These are phyloP conservation scores for Geoglossum cookeanum DNA, from an alignment of 2,329 filamentous ascomycete species.

Conservation along the genomic window DNA sequence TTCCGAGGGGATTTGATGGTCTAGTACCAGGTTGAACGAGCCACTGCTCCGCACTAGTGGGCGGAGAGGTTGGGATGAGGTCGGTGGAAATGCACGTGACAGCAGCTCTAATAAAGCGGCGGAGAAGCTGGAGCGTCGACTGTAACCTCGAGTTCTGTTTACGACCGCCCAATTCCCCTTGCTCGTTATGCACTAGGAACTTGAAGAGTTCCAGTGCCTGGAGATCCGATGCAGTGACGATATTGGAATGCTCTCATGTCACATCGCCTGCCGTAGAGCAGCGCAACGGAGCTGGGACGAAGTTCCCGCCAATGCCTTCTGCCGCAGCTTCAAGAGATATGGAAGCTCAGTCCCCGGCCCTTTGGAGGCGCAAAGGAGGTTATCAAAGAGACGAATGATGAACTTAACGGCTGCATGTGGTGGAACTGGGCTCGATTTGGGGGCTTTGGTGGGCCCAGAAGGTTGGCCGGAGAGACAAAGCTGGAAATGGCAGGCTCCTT, in stretches of 20 bases:
- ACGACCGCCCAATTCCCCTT: not conserved
- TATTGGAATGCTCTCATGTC: not conserved
- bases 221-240: not conserved
- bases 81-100: no score
- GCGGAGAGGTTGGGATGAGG: no score
- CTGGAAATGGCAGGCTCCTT: slow-evolving; percentile 1
- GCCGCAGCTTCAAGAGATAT: not conserved
- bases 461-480: not conserved
- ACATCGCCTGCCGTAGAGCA: not conserved
- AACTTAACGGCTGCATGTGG: not conserved
- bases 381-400: slow-evolving; percentile 1
- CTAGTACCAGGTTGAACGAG: no score
- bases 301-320: not conserved
- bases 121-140: no score
- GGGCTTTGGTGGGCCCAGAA: not conserved
- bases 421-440: not conserved
- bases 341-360: slow-evolving; percentile 3
- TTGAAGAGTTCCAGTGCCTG: not conserved
- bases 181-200: not conserved
- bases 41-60: no score
- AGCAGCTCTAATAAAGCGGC: no score
- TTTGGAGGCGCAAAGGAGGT: slow-evolving; percentile 1
- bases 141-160: no score
- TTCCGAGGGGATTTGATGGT: no score
- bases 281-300: slow-evolving; percentile 1